Conservation (phyloP, 768 basidiomycete species). For the Boletus barrowsii region DNA sequence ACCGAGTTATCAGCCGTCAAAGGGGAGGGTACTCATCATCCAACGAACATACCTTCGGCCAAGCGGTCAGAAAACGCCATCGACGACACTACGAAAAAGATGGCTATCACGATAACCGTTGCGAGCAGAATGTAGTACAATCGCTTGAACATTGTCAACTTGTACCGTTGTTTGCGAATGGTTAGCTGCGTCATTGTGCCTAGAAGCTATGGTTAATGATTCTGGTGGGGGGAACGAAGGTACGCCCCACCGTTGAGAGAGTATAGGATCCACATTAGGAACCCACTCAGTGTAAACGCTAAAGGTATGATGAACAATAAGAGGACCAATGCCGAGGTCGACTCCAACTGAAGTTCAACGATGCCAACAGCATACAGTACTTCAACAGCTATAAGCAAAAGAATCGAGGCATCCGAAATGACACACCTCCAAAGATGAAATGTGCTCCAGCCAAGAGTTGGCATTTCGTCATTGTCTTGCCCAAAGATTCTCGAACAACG, state of each 20-base stretch:
- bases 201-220: constrained; percentile 29
- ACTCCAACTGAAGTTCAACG: constrained; percentile 88
- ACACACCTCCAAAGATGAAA: constrained; percentile 90
- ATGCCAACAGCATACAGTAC: constrained; percentile 94
- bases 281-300: constrained; percentile 92
- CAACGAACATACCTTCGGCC: constrained; percentile 66
- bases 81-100: constrained; percentile 92
- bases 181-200: constrained; percentile 87
- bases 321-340: constrained; percentile 79
- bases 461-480: constrained; percentile 78
- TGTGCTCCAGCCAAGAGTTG: constrained; percentile 80
- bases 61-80: constrained; percentile 88
- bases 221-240: neutral
- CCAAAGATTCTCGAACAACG: constrained; percentile 87
- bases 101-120: constrained; percentile 75
- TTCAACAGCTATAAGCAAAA: constrained; percentile 30
- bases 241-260: constrained; percentile 71
- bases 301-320: constrained; percentile 91
- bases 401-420: neutral
- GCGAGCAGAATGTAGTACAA: constrained; percentile 82
- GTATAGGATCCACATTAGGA: constrained; percentile 95
- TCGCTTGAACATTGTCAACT: constrained; percentile 83
- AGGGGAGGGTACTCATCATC: neutral
- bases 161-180: constrained; percentile 82
- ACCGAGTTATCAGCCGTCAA: neutral